Evolutionary conservation across 2,329 filamentous ascomycete genomes (phyloP).

Genomic region (Penicillium concentricum): DNA sequence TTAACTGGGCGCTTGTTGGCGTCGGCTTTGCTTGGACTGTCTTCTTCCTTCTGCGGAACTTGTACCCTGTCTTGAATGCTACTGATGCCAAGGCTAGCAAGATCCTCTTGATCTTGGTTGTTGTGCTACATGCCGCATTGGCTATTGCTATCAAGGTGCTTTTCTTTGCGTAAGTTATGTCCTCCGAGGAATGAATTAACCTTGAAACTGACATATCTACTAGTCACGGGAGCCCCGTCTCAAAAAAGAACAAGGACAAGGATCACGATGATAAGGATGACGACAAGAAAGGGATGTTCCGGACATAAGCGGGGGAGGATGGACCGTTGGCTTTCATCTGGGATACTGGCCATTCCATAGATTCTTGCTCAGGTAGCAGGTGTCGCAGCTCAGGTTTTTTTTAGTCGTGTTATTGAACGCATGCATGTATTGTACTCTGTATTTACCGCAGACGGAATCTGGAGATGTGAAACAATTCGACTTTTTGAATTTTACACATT

Average conservation of each 20-base stretch:
- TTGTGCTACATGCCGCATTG: constrained; percentile 83
- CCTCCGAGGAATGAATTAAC: constrained; percentile 9
- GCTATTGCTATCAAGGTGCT: constrained; percentile 92
- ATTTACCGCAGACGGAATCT: constrained; percentile 8
- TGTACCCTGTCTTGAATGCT: constrained; percentile 88
- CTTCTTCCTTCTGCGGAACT: constrained; percentile 77
- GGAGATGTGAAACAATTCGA: constrained; percentile 4
- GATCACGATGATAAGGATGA: constrained; percentile 30
- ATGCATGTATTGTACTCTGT: constrained; percentile 19
- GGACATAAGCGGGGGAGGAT: constrained; percentile 13
- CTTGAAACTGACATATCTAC: constrained; percentile 34
- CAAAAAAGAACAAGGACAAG: constrained; percentile 42
- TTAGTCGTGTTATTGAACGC: constrained; percentile 7
- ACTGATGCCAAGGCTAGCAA: constrained; percentile 92
- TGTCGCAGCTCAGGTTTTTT: constrained; percentile 1
- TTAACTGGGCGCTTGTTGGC: constrained; percentile 93
- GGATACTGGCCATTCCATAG: constrained; percentile 5
- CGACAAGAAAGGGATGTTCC: constrained; percentile 31
- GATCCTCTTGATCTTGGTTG: constrained; percentile 77
- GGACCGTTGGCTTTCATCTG: not conserved
- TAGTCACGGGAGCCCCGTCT: constrained; percentile 63
- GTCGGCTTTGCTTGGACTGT: constrained; percentile 82
- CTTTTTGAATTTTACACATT: constrained; percentile 38
- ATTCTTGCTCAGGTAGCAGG: constrained; percentile 25
- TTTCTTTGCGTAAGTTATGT: constrained; percentile 72